Evolutionary conservation across 345 rosid genomes (phyloP).

Genomic region (Combretum micranthum): DNA sequence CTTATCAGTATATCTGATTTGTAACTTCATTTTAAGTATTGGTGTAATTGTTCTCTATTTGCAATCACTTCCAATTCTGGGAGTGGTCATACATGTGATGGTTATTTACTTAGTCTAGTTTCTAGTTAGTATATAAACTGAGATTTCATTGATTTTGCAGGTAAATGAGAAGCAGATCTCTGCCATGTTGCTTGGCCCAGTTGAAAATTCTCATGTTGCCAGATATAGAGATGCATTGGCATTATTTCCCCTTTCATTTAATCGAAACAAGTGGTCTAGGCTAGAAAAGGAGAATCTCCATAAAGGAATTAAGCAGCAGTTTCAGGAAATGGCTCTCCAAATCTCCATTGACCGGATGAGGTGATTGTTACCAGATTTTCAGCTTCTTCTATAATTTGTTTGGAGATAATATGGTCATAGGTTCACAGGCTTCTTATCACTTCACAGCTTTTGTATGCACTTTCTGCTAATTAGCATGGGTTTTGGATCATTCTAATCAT

Average conservation of each 20-base stretch:
- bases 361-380: constrained; percentile 21
- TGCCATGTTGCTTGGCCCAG: constrained; percentile 51
- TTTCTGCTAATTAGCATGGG: too few species aligned
- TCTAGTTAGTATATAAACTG: constrained; percentile 2
- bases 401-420: too few species aligned
- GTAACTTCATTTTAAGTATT: too few species aligned
- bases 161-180: constrained; percentile 38
- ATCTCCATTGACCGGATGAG: constrained; percentile 52
- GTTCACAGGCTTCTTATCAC: too few species aligned
- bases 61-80: too few species aligned
- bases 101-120: constrained; percentile 1
- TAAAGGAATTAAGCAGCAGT: constrained; percentile 67
- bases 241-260: constrained; percentile 41
- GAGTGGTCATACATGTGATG: neutral
- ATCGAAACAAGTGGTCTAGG: constrained; percentile 63
- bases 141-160: constrained; percentile 32
- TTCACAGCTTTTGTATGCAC: too few species aligned
- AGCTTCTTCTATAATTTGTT: neutral
- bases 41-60: too few species aligned
- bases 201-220: constrained; percentile 60
- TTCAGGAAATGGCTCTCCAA: constrained; percentile 58
- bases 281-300: constrained; percentile 63
- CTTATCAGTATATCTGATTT: too few species aligned
- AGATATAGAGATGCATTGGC: constrained; percentile 47
- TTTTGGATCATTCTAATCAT: too few species aligned